Percentiles rank a stretch among this genome's conserved stretches.
These are phyloP conservation scores for Penicillium sp. DNA, from an alignment of 2,329 filamentous ascomycete species.

Conservation along the genomic window DNA sequence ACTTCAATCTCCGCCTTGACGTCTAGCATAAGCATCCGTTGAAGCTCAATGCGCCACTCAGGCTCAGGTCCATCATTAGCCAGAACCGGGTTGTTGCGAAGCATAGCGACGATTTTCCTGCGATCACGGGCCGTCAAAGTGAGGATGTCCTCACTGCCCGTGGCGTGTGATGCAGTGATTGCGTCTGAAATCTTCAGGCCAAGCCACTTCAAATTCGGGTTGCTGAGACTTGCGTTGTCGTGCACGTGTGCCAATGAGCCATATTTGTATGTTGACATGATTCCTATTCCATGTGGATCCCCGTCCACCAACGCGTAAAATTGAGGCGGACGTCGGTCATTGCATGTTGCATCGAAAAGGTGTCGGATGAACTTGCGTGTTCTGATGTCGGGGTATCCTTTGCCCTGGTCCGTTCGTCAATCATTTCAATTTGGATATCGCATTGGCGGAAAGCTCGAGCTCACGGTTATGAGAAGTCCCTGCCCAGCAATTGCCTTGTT, in stretches of 20 bases:
- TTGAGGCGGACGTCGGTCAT: conserved; percentile 29
- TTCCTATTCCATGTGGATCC: conserved; percentile 63
- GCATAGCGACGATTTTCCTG: conserved; percentile 54
- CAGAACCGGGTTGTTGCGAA: conserved; percentile 46
- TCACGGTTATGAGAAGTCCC: conserved; percentile 58
- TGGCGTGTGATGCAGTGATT: conserved; percentile 25
- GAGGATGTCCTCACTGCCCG: conserved; percentile 37
- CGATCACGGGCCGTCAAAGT: conserved; percentile 54
- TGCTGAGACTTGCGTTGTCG: conserved; percentile 48
- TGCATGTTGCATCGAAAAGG: conserved; percentile 37
- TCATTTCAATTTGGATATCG: neutral
- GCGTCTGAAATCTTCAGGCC: conserved; percentile 51
- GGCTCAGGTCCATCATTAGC: conserved; percentile 44
- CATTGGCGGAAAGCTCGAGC: conserved; percentile 4
- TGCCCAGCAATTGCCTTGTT: conserved; percentile 37
- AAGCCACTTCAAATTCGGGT: conserved; percentile 55
- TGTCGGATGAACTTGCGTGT: conserved; percentile 55
- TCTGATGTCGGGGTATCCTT: conserved; percentile 63
- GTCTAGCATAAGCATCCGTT: conserved; percentile 61
- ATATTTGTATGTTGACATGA: conserved; percentile 62
- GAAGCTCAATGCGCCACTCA: conserved; percentile 53
- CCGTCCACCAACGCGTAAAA: conserved; percentile 58
- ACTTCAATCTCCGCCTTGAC: conserved; percentile 63
- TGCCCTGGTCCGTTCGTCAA: conserved; percentile 45
- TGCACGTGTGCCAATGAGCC: conserved; percentile 57